These are phyloP conservation scores for Phytopythium aichiense DNA, from an alignment of 352 stramenopile genomes.

Conservation along the genomic window DNA sequence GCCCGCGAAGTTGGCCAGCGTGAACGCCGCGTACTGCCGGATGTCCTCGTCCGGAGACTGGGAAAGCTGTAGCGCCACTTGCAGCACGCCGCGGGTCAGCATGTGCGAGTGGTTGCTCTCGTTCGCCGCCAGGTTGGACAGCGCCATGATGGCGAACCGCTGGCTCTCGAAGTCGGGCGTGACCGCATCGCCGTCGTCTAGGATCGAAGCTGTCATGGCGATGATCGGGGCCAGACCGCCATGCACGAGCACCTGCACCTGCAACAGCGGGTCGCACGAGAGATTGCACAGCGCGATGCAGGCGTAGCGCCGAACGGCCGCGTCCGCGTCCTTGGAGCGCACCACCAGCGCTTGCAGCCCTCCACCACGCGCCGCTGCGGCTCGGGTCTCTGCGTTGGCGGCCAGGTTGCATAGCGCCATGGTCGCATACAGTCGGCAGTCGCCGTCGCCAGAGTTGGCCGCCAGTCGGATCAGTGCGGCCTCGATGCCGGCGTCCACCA, in stretches of 20 bases:
- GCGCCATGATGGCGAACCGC: slow-evolving; percentile 92
- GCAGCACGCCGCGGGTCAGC: slow-evolving; percentile 84
- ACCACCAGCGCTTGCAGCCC: slow-evolving; percentile 91
- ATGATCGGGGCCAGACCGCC: slow-evolving; percentile 89
- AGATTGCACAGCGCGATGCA: slow-evolving; percentile 95
- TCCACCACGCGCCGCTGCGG: slow-evolving; percentile 81
- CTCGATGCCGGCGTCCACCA: slow-evolving; percentile 88
- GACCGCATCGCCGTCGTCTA: neutral
- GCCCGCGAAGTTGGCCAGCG: slow-evolving; percentile 91
- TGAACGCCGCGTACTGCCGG: slow-evolving; percentile 89
- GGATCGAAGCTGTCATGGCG: slow-evolving; percentile 41
- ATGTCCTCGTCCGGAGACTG: slow-evolving; percentile 75
- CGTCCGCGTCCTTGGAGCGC: slow-evolving; percentile 84
- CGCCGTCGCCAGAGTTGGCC: slow-evolving; percentile 70
- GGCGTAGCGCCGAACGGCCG: slow-evolving; percentile 85
- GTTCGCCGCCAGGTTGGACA: slow-evolving; percentile 94
- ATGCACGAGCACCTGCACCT: slow-evolving; percentile 93
- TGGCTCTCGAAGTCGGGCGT: slow-evolving; percentile 72
- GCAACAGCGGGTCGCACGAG: slow-evolving; percentile 84
- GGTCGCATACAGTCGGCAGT: slow-evolving; percentile 92
- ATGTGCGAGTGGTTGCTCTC: slow-evolving; percentile 92
- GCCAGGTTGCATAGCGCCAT: slow-evolving; percentile 96
- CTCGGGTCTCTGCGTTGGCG: slow-evolving; percentile 90
- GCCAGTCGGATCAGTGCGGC: slow-evolving; percentile 85
- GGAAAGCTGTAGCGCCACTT: slow-evolving; percentile 75